Base-by-base conservation (phyloP, 305 asterid species). In the Fraxinus sp. region DNA sequence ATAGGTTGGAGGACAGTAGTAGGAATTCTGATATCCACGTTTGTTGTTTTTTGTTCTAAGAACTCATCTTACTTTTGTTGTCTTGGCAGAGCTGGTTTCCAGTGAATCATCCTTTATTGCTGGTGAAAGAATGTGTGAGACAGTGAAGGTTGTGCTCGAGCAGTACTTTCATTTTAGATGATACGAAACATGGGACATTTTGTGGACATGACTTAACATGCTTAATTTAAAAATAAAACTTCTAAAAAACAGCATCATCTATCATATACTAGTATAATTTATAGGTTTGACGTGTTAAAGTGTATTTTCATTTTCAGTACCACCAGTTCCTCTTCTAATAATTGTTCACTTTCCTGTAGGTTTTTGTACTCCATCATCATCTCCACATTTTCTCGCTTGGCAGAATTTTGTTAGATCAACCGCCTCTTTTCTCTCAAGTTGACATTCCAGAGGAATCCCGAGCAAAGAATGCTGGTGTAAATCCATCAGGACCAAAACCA, bases 291-390 rank as follows among this genome's bases (percentile, higher is more conserved):
- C 8, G 1, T 81, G 64, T 80, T 9, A 78, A 52, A 11, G 37
- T 83, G 76, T 4, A 43, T 0, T 59, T 79, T 32, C 85, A 55
- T 59, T 79, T 81, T 33, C 46, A 33, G 32, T 80, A 18, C 81
- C 59, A 1, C 32, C 59, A 26, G 37, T 49, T 82, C 77, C 81
- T 36, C 46, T 85, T 79, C 86, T 83, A 78, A 83, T 35, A 49
- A 13, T 82, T 77, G 62, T 72, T 78, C 77, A 85, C 79, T 18
- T 79, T 82, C 86, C 76, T 68, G 71, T 79, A 96, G 98, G 96
- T 92, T 80, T 94, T 92, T 87, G 98, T 93, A 70, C 91, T 93
- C 73, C 95, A 91, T 81, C 98, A 92, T 86, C 98, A 93, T 85
- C 94, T 96, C 85, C 96, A 90, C 72, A 86, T 88, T 82, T 93